These are phyloP conservation scores for Paraglomus brasilianum DNA, from an alignment of 192 early-diverging fungal species.

Conservation along the genomic window DNA sequence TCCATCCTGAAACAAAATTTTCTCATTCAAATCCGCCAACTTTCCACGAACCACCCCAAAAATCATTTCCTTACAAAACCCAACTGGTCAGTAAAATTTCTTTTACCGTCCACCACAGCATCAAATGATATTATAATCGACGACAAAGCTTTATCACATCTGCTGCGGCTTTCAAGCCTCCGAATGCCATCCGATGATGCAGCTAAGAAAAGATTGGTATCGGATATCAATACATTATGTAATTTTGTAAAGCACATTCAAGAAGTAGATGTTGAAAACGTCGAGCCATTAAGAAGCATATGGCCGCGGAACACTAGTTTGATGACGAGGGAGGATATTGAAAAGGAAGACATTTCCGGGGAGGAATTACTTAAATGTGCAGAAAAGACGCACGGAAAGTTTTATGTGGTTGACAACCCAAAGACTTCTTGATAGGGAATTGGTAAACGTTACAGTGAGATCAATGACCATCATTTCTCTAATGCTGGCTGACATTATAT, in stretches of 20 bases:
- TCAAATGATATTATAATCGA: not conserved
- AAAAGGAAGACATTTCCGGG: constrained; percentile 5
- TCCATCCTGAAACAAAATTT: too few relatives aligned
- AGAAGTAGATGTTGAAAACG: constrained; percentile 14
- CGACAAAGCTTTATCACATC: constrained; percentile 30
- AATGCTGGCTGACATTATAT: too few relatives aligned
- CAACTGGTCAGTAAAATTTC: constrained; percentile 38
- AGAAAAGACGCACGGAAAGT: constrained; percentile 32
- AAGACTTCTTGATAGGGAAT: too few relatives aligned
- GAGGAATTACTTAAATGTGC: constrained; percentile 27
- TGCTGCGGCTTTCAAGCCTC: constrained; percentile 31
- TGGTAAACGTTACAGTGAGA: too few relatives aligned
- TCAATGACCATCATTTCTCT: too few relatives aligned
- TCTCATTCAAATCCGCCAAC: too few relatives aligned
- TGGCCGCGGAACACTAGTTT: constrained; percentile 30
- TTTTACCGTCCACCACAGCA: constrained; percentile 3
- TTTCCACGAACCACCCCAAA: too few relatives aligned
- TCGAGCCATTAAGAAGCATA: constrained; percentile 33
- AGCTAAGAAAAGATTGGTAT: constrained; percentile 18
- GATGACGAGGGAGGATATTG: constrained; percentile 16
- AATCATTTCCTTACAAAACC: constrained; percentile 17
- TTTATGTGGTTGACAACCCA: constrained; percentile 25
- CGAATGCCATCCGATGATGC: not conserved
- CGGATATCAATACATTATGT: constrained; percentile 36
- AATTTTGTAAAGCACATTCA: constrained; percentile 36